phyloP scores from a whole-genome alignment of 208 protist genomes.

The Kentomonas sorsogonicus region DNA sequence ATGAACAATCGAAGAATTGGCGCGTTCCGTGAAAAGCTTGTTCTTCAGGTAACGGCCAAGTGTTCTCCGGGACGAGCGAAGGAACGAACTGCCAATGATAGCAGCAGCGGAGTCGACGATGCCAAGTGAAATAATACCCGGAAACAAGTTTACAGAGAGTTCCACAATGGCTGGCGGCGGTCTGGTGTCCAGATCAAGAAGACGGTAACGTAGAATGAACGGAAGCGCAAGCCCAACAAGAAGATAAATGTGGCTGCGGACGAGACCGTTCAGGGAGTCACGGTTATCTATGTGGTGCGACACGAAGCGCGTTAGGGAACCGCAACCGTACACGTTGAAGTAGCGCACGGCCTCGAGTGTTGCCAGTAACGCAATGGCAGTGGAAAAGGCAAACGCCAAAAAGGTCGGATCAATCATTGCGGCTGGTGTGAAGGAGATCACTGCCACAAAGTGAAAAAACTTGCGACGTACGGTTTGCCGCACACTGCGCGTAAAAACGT shows the following conservation, averaged over 20 bases:
- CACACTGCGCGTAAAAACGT: conserved; percentile 34
- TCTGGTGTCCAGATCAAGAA: conserved; percentile 17
- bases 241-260: conserved; percentile 87
- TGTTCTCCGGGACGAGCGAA: conserved; percentile 49
- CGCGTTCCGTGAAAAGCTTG: conserved; percentile 62
- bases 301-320: conserved; percentile 42
- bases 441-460: conserved; percentile 86
- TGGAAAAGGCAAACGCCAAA: conserved; percentile 70
- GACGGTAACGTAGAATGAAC: conserved; percentile 68
- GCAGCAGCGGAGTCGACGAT: conserved; percentile 80
- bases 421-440: conserved; percentile 68
- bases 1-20: conserved; percentile 80
- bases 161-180: conserved; percentile 49
- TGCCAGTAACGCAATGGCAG: conserved; percentile 48
- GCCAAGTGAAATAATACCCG: conserved; percentile 75
- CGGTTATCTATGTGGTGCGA: conserved; percentile 70
- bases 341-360: conserved; percentile 63
- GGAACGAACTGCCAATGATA: conserved; percentile 73
- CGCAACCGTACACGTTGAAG: conserved; percentile 63
- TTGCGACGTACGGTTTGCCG: conserved; percentile 69
- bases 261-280: conserved; percentile 52
- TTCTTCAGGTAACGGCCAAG: conserved; percentile 77
- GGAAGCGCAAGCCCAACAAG: conserved; percentile 71
- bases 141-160: conserved; percentile 74
- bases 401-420: conserved; percentile 80